phyloP scores from a whole-genome alignment of 148 eudicot genomes.

The Cornus kousa region DNA sequence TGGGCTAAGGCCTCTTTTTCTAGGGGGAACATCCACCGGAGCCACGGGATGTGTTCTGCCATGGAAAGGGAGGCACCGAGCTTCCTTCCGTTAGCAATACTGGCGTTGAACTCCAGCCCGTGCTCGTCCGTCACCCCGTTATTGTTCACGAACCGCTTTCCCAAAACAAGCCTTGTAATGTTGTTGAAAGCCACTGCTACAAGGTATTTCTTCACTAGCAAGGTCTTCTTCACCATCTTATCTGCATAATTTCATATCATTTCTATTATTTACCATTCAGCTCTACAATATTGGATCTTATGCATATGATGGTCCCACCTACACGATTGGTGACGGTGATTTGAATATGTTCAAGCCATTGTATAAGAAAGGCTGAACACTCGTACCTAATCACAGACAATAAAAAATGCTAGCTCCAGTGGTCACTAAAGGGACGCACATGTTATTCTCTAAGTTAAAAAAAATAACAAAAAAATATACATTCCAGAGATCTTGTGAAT shows the following conservation, averaged over 20 bases:
- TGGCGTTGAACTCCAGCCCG: slow-evolving; percentile 30
- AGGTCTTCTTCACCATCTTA: slow-evolving; percentile 23
- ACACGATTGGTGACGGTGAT: too few relatives aligned
- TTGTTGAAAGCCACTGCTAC: slow-evolving; percentile 39
- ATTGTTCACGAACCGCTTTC: slow-evolving; percentile 27
- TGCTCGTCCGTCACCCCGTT: slow-evolving; percentile 24
- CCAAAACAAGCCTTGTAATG: slow-evolving; percentile 43
- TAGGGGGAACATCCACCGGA: slow-evolving; percentile 23
- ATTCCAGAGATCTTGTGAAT: too few relatives aligned
- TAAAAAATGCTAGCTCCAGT: too few relatives aligned
- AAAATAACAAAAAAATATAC: too few relatives aligned
- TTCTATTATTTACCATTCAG: not conserved
- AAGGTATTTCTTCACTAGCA: slow-evolving; percentile 29
- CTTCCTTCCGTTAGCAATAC: slow-evolving; percentile 24
- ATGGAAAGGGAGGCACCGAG: slow-evolving; percentile 21
- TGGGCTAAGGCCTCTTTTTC: slow-evolving; percentile 20
- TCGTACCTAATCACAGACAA: too few relatives aligned
- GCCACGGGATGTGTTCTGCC: slow-evolving; percentile 29
- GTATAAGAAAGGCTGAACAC: too few relatives aligned
- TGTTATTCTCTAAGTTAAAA: too few relatives aligned
- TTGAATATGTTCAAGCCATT: too few relatives aligned
- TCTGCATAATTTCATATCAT: slow-evolving; percentile 13
- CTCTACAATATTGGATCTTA: too few relatives aligned
- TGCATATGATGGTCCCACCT: too few relatives aligned
- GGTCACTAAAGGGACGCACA: too few relatives aligned